Base-by-base conservation (phyloP, 805 yeast species). In the Sugiyamaella floridensis region DNA sequence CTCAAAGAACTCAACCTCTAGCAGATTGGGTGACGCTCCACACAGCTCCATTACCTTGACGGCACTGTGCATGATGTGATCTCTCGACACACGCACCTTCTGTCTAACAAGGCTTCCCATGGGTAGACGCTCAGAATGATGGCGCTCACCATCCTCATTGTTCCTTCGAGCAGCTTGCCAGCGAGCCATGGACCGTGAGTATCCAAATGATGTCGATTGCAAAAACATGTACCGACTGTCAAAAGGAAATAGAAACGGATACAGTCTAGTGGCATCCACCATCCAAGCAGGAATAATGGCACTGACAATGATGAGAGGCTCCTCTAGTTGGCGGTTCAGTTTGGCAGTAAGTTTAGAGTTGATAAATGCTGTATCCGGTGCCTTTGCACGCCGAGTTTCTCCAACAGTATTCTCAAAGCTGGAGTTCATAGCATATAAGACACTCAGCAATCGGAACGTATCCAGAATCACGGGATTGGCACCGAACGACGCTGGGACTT, bases 121-220 rank as follows among this genome's bases (percentile, higher is more conserved):
- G 26, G 58, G 59, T 34, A 47, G 50, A 34, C 58, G 50, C 2
- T 58, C 60, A 8, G 48, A 48, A 14, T 50, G 20, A 0, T 29
- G 45, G 8, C 60, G 56, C 18, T 56, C 61, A 16, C 62, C 60
- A 8, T 67, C 71, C 8, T 67, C 70, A 12, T 63, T 69, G 26
- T 67, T 50, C 9, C 76, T 72, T 54, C 78, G 73, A 4, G 70
- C 50, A 16, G 46, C 63, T 60, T 81, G 85, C 96, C 96, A 89
- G 45, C 81, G 75, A 55, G 84, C 85, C 52, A 92, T 83, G 46
- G 88, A 71, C 52, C 97, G 75, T 1, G 95, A 85, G 64, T 87
- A 85, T 0, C 98, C 98, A 71, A 86, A 90, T 0, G 97, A 89
- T 0, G 97, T 88, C 7, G 90, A 82, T 59, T 86, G 92, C 51